Evolutionary conservation across 2,329 filamentous ascomycete genomes (phyloP).

Genomic region (Colletotrichum musicola): DNA sequence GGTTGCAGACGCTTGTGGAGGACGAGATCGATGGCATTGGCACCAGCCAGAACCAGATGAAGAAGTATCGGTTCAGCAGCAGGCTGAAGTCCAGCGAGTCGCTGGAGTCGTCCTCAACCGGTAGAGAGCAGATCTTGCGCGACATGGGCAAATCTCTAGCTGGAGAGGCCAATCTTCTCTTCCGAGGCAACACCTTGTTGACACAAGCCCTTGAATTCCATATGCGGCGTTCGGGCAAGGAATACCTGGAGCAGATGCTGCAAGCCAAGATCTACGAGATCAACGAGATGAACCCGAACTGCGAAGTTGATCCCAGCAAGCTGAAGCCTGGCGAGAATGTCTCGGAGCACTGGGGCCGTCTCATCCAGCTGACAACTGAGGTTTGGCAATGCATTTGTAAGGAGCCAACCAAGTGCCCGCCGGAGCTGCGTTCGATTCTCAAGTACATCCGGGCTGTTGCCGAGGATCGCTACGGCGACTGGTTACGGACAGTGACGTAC

Average conservation of each 20-base stretch:
- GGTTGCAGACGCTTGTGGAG: constrained; percentile 93
- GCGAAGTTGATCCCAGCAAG: constrained; percentile 93
- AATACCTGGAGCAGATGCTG: constrained; percentile 90
- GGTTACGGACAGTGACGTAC: constrained; percentile 88
- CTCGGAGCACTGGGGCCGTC: constrained; percentile 83
- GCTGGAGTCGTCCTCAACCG: constrained; percentile 67
- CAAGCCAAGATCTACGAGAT: constrained; percentile 90
- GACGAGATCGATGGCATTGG: constrained; percentile 93
- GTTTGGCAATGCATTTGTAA: constrained; percentile 86
- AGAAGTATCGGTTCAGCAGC: constrained; percentile 78
- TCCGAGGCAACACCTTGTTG: constrained; percentile 92
- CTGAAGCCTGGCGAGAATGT: constrained; percentile 77
- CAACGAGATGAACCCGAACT: constrained; percentile 89
- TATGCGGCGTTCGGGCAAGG: constrained; percentile 93
- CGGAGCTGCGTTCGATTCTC: constrained; percentile 86
- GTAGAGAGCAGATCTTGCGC: constrained; percentile 78
- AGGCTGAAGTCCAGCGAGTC: constrained; percentile 80
- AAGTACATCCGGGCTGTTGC: constrained; percentile 93
- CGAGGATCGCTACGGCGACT: constrained; percentile 94
- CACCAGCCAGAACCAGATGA: constrained; percentile 82
- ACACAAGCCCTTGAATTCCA: constrained; percentile 95
- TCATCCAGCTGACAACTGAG: constrained; percentile 82
- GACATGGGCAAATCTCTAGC: constrained; percentile 85
- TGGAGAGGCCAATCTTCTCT: constrained; percentile 92
- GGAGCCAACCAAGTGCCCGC: constrained; percentile 81